Base-by-base conservation (phyloP, 371 early-diverging fungal genomes). In the Mucor plumbeus region DNA sequence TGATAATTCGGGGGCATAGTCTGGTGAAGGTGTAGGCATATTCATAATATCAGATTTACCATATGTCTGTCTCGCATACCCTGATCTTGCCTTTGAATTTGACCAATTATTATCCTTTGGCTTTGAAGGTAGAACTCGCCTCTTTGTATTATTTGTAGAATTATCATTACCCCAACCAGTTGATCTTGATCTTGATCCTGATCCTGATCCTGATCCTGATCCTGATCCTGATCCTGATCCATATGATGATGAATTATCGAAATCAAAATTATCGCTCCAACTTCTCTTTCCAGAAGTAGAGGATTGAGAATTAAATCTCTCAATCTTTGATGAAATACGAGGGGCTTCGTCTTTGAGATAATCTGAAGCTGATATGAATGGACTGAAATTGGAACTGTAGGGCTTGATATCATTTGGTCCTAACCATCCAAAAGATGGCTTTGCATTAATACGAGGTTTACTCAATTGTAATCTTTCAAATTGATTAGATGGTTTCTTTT, bases 381-480 rank as follows among this genome's bases (percentile, higher is more conserved):
- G 39, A 3, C 3, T 35, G 43, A 43, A 62, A 21, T 39, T 62
- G 48, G 73, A 68, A 14, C 69, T 65, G 26, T 39, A 72, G 7
- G 73, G 73, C 19, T 65, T 54, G 14, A 72, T 65, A 65, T 72
- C 73, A 15, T 68, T 62, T 2, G 35, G 21, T 0, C 65, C 53
- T 2, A 72, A 10, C 73, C 73, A 72, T 17, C 54, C 56, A 4
- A 63, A 70, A 5, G 54, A n/a, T 2, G 65, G 61, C n/a, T 19
- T 58, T 0, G 62, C 41, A 1, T 41, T 59, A 7, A 38, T 21
- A 1, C 55, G 63, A 8, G 41, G 36, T 31, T 59, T 62, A 13
- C 67, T 39, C 0, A 64, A 5, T 10, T 43, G 47, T 13, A 67
- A 34, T 17, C 57, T 26, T 14, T 67, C 67, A 36, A 34, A 55